Evolutionary conservation across 1,139 yeast genomes (phyloP).

Genomic region (Yamadazyma blattariae): DNA sequence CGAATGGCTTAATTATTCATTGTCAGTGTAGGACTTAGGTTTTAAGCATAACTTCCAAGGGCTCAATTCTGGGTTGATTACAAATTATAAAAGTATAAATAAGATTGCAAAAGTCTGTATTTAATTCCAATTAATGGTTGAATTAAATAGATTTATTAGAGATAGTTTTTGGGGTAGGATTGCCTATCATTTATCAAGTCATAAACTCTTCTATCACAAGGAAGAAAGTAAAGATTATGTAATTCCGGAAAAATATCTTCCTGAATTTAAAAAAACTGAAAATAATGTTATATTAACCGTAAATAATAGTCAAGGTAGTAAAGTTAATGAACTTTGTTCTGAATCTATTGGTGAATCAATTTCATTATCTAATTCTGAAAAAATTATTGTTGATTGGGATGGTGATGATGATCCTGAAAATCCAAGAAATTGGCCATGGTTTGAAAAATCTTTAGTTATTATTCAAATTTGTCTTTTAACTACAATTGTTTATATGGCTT

Average conservation of each 20-base stretch:
- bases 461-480: conserved; percentile 46
- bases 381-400: conserved; percentile 36
- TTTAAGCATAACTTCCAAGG: no score
- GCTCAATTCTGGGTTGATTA: no score
- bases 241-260: conserved; percentile 30
- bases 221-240: conserved; percentile 33
- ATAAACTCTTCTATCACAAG: conserved; percentile 23
- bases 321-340: no score
- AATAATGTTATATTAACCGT: neutral
- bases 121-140: no score
- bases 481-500: conserved; percentile 54
- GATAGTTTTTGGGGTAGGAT: conserved; percentile 33
- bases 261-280: neutral
- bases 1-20: no score
- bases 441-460: conserved; percentile 35
- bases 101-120: no score
- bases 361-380: neutral
- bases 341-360: neutral
- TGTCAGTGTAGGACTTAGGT: no score
- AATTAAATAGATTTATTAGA: conserved; percentile 19
- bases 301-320: neutral
- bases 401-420: conserved; percentile 51
- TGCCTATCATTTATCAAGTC: conserved; percentile 29
- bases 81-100: no score
- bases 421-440: conserved; percentile 54